A percentile compares a stretch with the other conserved stretches of the same genome.
Evolutionary conservation across 2,329 filamentous ascomycete species (phyloP).

Genomic region (Ciborinia camelliae): DNA sequence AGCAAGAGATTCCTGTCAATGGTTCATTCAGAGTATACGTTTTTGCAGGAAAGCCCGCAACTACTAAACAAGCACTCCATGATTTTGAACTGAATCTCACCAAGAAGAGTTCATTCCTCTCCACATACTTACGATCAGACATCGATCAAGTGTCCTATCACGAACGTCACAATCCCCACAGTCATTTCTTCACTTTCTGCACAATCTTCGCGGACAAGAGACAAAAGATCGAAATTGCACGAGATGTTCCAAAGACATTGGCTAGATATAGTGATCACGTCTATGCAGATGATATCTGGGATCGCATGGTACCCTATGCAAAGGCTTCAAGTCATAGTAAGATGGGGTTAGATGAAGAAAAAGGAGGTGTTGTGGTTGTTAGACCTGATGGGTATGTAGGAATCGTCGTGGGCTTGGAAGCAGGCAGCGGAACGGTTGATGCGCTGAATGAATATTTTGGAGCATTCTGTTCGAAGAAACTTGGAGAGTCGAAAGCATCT

Average conservation of each 20-base stretch:
- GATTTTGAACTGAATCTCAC: conserved; percentile 67
- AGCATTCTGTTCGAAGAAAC: conserved; percentile 63
- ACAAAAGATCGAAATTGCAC: conserved; percentile 66
- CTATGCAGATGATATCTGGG: conserved; percentile 81
- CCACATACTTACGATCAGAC: conserved; percentile 60
- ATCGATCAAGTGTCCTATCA: conserved; percentile 64
- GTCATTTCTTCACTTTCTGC: conserved; percentile 74
- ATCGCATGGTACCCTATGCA: conserved; percentile 65
- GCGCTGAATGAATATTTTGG: conserved; percentile 81
- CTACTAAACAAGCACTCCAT: conserved; percentile 59
- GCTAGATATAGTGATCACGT: conserved; percentile 76
- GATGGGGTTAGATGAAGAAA: conserved; percentile 72
- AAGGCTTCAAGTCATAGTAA: conserved; percentile 78
- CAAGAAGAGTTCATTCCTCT: conserved; percentile 69
- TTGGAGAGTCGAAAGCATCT: conserved; percentile 43
- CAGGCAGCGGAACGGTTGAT: conserved; percentile 76
- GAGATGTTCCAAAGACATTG: conserved; percentile 67
- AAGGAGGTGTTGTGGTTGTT: conserved; percentile 77
- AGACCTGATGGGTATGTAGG: conserved; percentile 86
- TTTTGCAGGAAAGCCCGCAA: conserved; percentile 68
- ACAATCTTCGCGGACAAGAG: conserved; percentile 69
- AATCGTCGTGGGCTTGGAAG: conserved; percentile 67
- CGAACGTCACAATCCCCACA: conserved; percentile 82
- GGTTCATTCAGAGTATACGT: conserved; percentile 84
- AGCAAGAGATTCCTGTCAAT: conserved; percentile 86